Evolutionary conservation across 2,329 filamentous ascomycete genomes (phyloP).

Genomic region (Raffaelea ambrosiae): DNA sequence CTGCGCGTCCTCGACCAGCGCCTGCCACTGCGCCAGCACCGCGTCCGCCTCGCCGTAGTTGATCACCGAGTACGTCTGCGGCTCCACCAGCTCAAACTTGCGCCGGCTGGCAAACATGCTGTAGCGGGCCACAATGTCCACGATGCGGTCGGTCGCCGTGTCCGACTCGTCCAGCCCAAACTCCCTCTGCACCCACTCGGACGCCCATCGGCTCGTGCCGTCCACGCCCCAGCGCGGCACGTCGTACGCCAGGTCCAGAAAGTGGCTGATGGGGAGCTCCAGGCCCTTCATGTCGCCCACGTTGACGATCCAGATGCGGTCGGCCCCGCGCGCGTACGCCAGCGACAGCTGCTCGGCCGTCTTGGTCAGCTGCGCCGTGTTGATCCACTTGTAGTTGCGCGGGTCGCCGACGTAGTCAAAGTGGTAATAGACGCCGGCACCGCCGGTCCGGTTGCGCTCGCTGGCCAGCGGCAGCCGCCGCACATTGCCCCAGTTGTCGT

Average conservation of each 20-base stretch:
- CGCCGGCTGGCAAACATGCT: constrained; percentile 46
- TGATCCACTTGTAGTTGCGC: constrained; percentile 50
- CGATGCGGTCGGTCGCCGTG: constrained; percentile 36
- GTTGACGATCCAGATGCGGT: constrained; percentile 59
- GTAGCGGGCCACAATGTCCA: constrained; percentile 45
- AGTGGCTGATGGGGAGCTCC: constrained; percentile 58
- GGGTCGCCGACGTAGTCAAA: constrained; percentile 43
- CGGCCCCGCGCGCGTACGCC: constrained; percentile 48
- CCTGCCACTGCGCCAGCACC: constrained; percentile 46
- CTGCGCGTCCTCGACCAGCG: constrained; percentile 44
- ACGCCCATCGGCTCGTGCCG: too few species aligned
- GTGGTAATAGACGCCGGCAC: constrained; percentile 59
- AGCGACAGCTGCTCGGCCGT: constrained; percentile 53
- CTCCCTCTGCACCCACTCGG: constrained; percentile 42
- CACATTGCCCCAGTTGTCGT: constrained; percentile 63
- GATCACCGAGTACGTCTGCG: constrained; percentile 48
- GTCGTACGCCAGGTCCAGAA: constrained; percentile 61
- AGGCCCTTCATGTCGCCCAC: constrained; percentile 59
- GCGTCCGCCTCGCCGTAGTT: constrained; percentile 57
- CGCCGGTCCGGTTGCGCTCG: constrained; percentile 51
- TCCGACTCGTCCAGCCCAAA: constrained; percentile 32
- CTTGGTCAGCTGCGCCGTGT: constrained; percentile 54
- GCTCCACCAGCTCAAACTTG: constrained; percentile 55
- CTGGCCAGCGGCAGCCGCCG: constrained; percentile 50
- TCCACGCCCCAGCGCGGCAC: constrained; percentile 44